Evolutionary conservation across 164 flowering plant species (phyloP).

Genomic region (Aristolochia californica): DNA sequence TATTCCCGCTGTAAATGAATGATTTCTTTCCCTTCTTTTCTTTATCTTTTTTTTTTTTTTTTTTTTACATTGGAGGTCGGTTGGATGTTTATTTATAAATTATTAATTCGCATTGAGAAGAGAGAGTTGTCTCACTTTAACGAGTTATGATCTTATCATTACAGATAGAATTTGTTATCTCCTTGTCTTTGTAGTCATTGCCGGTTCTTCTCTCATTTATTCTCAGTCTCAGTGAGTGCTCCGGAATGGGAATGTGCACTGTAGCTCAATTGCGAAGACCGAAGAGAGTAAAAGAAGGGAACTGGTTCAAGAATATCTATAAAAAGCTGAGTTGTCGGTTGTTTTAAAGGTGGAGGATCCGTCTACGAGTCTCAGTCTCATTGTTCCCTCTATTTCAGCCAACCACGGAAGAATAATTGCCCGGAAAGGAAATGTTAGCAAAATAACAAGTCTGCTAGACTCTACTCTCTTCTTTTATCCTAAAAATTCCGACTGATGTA

Average conservation of each 20-base stretch:
- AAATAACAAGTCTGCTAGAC: neutral
- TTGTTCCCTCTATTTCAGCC: conserved; percentile 24
- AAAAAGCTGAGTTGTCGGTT: conserved; percentile 34
- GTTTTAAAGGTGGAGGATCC: conserved; percentile 22
- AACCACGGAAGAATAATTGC: conserved; percentile 22
- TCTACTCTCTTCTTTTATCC: too few relatives aligned
- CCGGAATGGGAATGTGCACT: too few relatives aligned
- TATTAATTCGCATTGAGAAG: conserved; percentile 7
- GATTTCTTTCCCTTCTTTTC: conserved; percentile 3
- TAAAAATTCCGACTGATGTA: too few relatives aligned
- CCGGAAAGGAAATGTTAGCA: conserved; percentile 25
- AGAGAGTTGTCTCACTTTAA: conserved; percentile 3
- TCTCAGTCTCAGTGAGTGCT: too few relatives aligned
- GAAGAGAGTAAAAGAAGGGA: conserved; percentile 4
- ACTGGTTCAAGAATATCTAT: conserved; percentile 3
- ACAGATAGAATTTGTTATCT: neutral
- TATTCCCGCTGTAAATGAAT: conserved; percentile 17
- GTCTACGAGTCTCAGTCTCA: conserved; percentile 24
- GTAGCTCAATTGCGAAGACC: neutral
- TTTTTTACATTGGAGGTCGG: neutral
- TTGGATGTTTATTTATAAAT: conserved; percentile 1
- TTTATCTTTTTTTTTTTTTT: neutral
- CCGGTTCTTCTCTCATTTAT: too few relatives aligned
- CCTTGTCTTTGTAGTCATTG: neutral
- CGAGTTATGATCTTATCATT: neutral